Evolutionary conservation across 345 rosid genomes (phyloP), one percentile per base, ranked within the genome.

Genomic region (Acer campestre): DNA sequence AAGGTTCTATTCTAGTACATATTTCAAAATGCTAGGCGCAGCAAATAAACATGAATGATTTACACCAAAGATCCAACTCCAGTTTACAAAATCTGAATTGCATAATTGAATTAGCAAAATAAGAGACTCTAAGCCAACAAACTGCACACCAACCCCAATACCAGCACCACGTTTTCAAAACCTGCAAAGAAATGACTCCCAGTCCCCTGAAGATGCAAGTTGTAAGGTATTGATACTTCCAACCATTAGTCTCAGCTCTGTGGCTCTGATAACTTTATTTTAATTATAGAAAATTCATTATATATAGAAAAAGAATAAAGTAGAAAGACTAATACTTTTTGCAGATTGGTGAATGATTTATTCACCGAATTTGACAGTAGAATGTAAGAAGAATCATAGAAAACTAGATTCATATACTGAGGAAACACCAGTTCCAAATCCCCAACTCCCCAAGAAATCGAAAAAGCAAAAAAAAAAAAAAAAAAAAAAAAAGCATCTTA

Each of bases 401-500:
- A 38, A 73, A 61, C 42, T 59, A 35, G 23, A 73, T 29, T 22
- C 46, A 40, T 22, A 40, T 40, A 22, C 22, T 2, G 38, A 48
- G 25, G 48, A 49, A 31, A 75, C 35, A 11, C 49, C 18, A 78
- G 7, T 22, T 55, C 23, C 68, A 51, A 67, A 70, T 29, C 48
- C 35, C 5, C 10, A 67, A 68, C 20, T 51, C 27, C 48, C 38
- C 59, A 79, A 68, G 27, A 61, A 38, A 75, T 58, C n/a, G 67
- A 12, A 51, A 79, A 56, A 68, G 68, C 49, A 70, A 27, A 48
- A 11, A 35, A 35, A 25, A 25, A n/a, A n/a, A 31, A 12, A 51
- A 79, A 49, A 71, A 66, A 42, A 70, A 27, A 48, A 11, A 68
- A 23, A 70, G 29, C 61, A 75, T 67, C 67, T 77, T 40, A 70